Evolutionary conservation across 164 flowering plant species (phyloP), one percentile per base, ranked within the genome.

Genomic region (Amborella trichopoda): DNA sequence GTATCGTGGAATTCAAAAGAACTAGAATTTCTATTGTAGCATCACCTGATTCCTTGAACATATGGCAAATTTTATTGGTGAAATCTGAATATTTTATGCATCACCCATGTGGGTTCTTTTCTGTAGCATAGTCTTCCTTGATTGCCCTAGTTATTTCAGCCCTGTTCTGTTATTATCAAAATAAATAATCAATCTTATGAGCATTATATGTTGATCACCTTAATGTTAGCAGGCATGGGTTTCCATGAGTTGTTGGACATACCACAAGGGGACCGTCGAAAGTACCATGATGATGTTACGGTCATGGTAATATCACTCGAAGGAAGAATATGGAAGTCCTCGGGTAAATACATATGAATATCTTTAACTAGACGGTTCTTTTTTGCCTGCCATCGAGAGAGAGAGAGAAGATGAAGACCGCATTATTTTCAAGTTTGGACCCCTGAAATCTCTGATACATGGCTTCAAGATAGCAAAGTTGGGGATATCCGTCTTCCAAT

Each of bases 321-420:
- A 71, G 98, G 98, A 63, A 74, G 98, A 66, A 90, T 90, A 26
- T 90, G 96, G 96, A 90, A 86, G 55, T 90, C 98, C 13, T 83
- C 98, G 1, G 98, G 96, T 36, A 90, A 83, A 58, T 90, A 85
- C 67, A 70, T 68, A 14, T 81, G 73, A 79, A 30, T 30, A 24
- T 12, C 32, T 37, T 13, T 9, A 17, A 33, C 25, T 36, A 45
- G 28, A 6, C 12, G 23, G 36, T 50, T 45, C 23, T 45, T 9
- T 24, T 23, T 33, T 43, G 36, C 37, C 48, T 18, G 39, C 56
- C 40, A 39, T 54, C 36, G 44, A 27, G 23, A 34, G 27, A 23
- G 19, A 19, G 30, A 9, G 20, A 28, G 8, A 25, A 34, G 38
- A 38, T 38, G 26, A 41, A 28, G 28, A 26, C 55, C 30, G 37